Evolutionary conservation across 495 filamentous ascomycete species (phyloP).

Genomic region (Aspergillus olivimuriae): DNA sequence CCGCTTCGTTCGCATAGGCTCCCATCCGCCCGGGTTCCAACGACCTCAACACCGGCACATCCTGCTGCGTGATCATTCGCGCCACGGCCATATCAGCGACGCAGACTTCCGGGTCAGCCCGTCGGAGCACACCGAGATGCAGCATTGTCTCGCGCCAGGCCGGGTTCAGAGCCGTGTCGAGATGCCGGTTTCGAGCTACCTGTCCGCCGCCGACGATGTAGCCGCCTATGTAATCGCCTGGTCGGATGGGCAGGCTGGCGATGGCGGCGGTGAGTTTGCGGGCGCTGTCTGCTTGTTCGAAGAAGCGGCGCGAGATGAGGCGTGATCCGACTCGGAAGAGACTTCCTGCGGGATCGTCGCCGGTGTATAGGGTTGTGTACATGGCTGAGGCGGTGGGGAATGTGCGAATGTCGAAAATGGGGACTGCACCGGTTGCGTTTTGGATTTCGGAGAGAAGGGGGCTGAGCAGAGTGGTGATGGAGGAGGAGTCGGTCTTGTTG

Average conservation of each 20-base stretch:
- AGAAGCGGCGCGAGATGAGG: conserved; percentile 26
- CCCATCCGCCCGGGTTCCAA: conserved; percentile 31
- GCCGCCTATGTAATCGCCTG: conserved; percentile 12
- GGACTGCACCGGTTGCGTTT: conserved; percentile 11
- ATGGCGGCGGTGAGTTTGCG: conserved; percentile 18
- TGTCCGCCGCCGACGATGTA: conserved; percentile 28
- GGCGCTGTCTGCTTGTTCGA: conserved; percentile 14
- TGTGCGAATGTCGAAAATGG: conserved; percentile 14
- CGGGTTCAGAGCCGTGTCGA: conserved; percentile 31
- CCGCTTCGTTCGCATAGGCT: conserved; percentile 46
- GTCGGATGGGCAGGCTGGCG: conserved; percentile 9
- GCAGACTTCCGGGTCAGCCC: conserved; percentile 14
- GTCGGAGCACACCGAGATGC: conserved; percentile 13
- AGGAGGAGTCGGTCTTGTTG: conserved; percentile 15
- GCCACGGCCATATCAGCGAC: conserved; percentile 23
- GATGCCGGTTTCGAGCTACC: conserved; percentile 20
- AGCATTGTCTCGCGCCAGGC: conserved; percentile 30
- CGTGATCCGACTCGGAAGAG: conserved; percentile 15
- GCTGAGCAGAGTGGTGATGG: conserved; percentile 12
- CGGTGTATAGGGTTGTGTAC: background rate
- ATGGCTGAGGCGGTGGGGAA: background rate
- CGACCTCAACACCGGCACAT: conserved; percentile 36
- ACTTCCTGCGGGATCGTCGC: background rate
- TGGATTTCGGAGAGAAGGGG: conserved; percentile 15
- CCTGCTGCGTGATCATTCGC: conserved; percentile 32